Percentiles rank a stretch among this genome's conserved stretches.
Evolutionary conservation across 2,329 filamentous ascomycete species (phyloP).

Genomic region (Trichoderma sp.): DNA sequence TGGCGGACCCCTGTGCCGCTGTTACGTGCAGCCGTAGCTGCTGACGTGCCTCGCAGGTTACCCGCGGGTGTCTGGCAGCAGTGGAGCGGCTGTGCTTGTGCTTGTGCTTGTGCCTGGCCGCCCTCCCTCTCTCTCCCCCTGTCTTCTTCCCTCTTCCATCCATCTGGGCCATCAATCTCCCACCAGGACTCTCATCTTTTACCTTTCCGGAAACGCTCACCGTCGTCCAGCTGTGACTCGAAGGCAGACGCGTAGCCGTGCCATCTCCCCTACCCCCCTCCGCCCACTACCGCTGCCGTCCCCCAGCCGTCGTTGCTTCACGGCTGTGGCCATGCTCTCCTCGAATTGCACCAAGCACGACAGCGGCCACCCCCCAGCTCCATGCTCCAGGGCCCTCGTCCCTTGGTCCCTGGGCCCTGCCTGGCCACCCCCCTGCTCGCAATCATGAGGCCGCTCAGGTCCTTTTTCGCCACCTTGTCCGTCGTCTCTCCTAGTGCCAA

Average conservation of each 20-base stretch:
- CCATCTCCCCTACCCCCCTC: not conserved
- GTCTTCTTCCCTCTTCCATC: not conserved
- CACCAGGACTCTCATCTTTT: no score
- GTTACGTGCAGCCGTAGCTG: not conserved
- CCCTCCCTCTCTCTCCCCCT: no score
- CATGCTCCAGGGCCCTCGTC: not conserved
- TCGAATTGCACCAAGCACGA: not conserved
- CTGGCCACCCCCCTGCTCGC: slow-evolving; percentile 10
- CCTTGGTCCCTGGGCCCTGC: not conserved
- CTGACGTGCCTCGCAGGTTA: slow-evolving; percentile 8
- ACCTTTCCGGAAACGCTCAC: slow-evolving; percentile 15
- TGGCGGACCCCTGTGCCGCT: not conserved
- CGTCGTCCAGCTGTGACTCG: slow-evolving; percentile 8
- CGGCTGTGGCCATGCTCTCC: slow-evolving; percentile 12
- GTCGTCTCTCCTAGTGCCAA: slow-evolving; percentile 1
- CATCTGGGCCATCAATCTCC: not conserved
- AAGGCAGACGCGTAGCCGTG: not conserved
- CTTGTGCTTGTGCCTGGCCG: not conserved
- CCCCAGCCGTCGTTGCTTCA: slow-evolving; percentile 12
- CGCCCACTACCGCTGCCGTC: not conserved
- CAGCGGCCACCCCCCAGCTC: not conserved
- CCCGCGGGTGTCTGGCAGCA: not conserved
- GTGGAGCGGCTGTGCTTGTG: slow-evolving; percentile 16
- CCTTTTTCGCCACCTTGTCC: slow-evolving; percentile 10
- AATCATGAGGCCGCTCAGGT: slow-evolving; percentile 20